phyloP scores from a whole-genome alignment of 202 grass and related monocot genomes.

The Hordeum pubiflorum region DNA sequence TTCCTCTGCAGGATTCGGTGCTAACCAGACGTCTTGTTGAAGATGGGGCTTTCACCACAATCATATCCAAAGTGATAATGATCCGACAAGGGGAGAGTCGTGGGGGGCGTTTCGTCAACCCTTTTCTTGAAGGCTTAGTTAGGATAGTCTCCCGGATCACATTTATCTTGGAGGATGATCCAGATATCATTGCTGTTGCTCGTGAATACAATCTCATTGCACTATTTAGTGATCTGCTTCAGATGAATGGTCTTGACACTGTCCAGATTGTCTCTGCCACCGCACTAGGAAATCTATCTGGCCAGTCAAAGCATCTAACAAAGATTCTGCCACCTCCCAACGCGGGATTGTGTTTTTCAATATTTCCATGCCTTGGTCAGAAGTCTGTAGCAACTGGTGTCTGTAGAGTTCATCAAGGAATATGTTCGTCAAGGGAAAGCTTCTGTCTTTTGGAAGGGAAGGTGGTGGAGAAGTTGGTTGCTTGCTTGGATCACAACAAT shows the following conservation, averaged over 20 bases:
- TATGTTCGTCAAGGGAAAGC: conserved; percentile 74
- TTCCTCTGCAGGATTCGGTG: conserved; percentile 62
- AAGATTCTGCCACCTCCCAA: conserved; percentile 45
- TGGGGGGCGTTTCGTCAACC: conserved; percentile 76
- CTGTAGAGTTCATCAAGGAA: conserved; percentile 67
- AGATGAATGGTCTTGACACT: conserved; percentile 79
- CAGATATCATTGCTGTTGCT: conserved; percentile 53
- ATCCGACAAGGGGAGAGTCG: conserved; percentile 73
- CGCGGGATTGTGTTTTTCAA: conserved; percentile 55
- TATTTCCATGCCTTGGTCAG: conserved; percentile 70
- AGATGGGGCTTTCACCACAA: conserved; percentile 60
- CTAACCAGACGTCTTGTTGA: conserved; percentile 73
- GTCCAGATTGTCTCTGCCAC: conserved; percentile 71
- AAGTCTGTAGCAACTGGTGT: conserved; percentile 48
- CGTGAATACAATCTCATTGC: conserved; percentile 61
- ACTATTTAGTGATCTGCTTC: conserved; percentile 89
- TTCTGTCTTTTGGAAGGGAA: conserved; percentile 92
- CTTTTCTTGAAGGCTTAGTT: conserved; percentile 84
- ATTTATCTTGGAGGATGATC: conserved; percentile 65
- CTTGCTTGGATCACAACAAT: conserved; percentile 81
- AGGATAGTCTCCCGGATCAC: conserved; percentile 67
- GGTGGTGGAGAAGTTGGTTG: conserved; percentile 84
- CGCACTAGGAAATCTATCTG: conserved; percentile 72
- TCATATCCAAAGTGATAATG: conserved; percentile 57
- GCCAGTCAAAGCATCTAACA: conserved; percentile 71